phyloP scores from a whole-genome alignment of 2,329 filamentous ascomycete genomes.

The Cadophora luteo-olivacea region DNA sequence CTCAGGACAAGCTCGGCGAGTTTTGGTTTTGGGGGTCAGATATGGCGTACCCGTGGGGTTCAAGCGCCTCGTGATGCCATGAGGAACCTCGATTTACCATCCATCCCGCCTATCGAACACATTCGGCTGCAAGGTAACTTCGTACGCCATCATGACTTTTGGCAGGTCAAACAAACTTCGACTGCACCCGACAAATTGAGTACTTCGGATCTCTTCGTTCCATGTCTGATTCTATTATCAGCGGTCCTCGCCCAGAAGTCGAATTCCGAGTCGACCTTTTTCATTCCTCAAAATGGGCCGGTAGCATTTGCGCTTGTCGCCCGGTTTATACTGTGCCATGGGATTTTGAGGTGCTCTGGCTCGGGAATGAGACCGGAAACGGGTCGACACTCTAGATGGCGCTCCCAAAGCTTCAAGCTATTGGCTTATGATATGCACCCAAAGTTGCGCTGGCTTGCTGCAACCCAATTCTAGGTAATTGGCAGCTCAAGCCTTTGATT shows the following conservation, averaged over 20 bases:
- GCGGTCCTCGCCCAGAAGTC: conserved; percentile 7
- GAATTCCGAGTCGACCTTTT: background rate
- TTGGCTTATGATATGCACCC: conserved; percentile 10
- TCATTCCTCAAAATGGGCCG: conserved; percentile 15
- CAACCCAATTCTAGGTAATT: background rate
- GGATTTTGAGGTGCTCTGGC: background rate
- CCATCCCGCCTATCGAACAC: conserved; percentile 20
- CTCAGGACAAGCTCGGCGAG: conserved; percentile 14
- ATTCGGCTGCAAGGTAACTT: background rate
- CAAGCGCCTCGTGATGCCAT: conserved; percentile 19
- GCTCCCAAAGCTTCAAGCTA: conserved; percentile 3
- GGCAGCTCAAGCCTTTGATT: conserved; percentile 21
- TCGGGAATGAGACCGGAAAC: conserved; percentile 11
- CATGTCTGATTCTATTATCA: conserved; percentile 32
- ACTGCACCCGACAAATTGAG: background rate
- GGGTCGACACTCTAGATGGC: conserved; percentile 1
- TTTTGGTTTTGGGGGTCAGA: conserved; percentile 2
- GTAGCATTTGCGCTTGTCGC: conserved; percentile 20
- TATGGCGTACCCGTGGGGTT: conserved; percentile 11
- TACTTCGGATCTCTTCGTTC: conserved; percentile 24
- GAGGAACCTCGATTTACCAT: conserved; percentile 15
- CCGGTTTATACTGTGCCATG: background rate
- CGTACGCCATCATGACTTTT: background rate
- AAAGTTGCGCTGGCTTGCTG: background rate
- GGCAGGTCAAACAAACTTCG: conserved; percentile 7